Conservation (phyloP, 768 basidiomycete species). For the Xerocomellus chrysenteron region DNA sequence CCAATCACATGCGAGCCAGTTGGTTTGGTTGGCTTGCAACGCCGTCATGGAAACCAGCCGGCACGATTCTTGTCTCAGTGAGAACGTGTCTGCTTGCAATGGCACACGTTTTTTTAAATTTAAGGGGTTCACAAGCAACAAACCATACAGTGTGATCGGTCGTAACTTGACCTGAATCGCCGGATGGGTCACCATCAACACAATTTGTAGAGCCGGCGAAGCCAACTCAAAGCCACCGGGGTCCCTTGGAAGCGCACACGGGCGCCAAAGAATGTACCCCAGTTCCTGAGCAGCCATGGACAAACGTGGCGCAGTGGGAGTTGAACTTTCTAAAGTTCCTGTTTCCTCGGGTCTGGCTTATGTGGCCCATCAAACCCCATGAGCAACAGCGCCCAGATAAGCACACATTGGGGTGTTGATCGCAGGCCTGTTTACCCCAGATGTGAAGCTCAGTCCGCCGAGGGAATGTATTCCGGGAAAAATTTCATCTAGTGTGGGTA, state of each 20-base stretch:
- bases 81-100: background rate
- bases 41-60: conserved; percentile 19
- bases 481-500: conserved; percentile 10
- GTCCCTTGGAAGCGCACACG: background rate
- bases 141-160: conserved; percentile 2
- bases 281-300: conserved; percentile 26
- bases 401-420: background rate
- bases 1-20: background rate
- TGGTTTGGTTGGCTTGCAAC: background rate
- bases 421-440: conserved; percentile 14
- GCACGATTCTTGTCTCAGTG: conserved; percentile 1
- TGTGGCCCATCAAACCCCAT: conserved; percentile 8
- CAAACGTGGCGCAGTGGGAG: conserved; percentile 14
- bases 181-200: background rate
- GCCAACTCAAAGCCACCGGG: conserved; percentile 6
- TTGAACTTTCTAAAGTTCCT: conserved; percentile 4
- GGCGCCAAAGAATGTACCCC: conserved; percentile 24
- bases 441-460: conserved; percentile 7
- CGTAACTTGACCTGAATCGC: conserved; percentile 1
- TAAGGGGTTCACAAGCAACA: background rate
- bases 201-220: background rate
- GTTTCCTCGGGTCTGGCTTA: conserved; percentile 11
- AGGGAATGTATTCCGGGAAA: conserved; percentile 2
- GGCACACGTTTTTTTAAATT: background rate
- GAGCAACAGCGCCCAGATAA: conserved; percentile 19